A percentile compares a stretch with the other conserved stretches of the same genome.
Evolutionary conservation across 257 asterid species (phyloP).

Genomic region (Cordia subcordata): DNA sequence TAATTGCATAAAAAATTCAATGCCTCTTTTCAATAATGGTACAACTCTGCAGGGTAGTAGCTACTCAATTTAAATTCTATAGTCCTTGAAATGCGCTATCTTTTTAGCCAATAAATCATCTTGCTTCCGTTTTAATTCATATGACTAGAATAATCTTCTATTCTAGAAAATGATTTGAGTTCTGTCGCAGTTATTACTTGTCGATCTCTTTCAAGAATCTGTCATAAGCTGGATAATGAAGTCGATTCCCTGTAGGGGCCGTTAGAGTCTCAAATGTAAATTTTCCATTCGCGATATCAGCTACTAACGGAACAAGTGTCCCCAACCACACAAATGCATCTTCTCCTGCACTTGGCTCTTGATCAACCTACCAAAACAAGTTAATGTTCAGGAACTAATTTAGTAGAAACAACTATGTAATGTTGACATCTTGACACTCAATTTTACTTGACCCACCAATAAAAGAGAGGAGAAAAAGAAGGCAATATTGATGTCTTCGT

Average conservation of each 20-base stretch:
- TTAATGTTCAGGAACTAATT: background rate
- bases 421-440: background rate
- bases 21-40: too few species aligned
- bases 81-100: background rate
- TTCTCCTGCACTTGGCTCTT: conserved; percentile 58
- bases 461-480: background rate
- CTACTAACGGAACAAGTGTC: conserved; percentile 55
- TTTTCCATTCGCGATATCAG: conserved; percentile 72
- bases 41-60: too few species aligned
- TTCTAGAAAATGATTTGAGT: background rate
- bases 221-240: conserved; percentile 83
- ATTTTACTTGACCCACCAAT: background rate
- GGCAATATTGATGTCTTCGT: too few species aligned
- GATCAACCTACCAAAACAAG: conserved; percentile 48
- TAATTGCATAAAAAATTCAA: too few species aligned
- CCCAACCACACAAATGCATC: conserved; percentile 80
- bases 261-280: conserved; percentile 79
- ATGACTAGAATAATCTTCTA: background rate
- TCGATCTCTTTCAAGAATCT: conserved; percentile 66
- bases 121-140: background rate
- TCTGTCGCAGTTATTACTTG: conserved; percentile 27
- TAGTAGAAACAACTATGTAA: background rate
- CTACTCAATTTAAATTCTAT: too few species aligned
- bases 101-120: background rate
- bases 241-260: conserved; percentile 55